A percentile compares a stretch with the other conserved stretches of the same genome.
These are phyloP conservation scores for Trichoderma semiorbis DNA, from an alignment of 2,329 filamentous ascomycete species.

Conservation along the genomic window DNA sequence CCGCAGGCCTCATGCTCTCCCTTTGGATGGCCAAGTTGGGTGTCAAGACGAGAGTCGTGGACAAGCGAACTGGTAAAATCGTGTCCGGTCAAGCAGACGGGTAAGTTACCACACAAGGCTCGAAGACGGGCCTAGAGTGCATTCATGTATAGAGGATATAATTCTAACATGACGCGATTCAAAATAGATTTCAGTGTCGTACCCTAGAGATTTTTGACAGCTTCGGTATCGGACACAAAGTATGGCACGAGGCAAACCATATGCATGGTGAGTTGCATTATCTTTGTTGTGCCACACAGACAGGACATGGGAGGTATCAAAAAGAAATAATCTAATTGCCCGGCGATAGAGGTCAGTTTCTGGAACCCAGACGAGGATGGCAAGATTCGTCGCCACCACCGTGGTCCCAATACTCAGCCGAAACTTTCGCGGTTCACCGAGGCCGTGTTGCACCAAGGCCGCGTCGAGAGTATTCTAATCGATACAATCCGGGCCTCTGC, in stretches of 20 bases:
- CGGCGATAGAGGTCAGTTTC: slow-evolving; percentile 27
- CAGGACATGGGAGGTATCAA: not conserved
- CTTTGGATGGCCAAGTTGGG: slow-evolving; percentile 42
- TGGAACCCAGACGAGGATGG: slow-evolving; percentile 61
- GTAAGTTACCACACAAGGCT: slow-evolving; percentile 17
- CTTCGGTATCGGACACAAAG: slow-evolving; percentile 62
- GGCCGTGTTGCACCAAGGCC: slow-evolving; percentile 66
- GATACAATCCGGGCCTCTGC: slow-evolving; percentile 56
- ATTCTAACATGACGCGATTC: not conserved
- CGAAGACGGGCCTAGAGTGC: not conserved
- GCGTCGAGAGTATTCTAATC: slow-evolving; percentile 64
- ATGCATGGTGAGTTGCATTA: slow-evolving; percentile 51
- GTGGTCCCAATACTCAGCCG: slow-evolving; percentile 59
- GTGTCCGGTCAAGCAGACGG: slow-evolving; percentile 42
- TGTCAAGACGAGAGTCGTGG: slow-evolving; percentile 40
- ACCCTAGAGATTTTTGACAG: slow-evolving; percentile 72
- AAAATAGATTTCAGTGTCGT: slow-evolving; percentile 51
- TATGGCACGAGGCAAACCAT: slow-evolving; percentile 64
- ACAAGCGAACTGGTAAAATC: slow-evolving; percentile 41
- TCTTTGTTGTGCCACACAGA: slow-evolving; percentile 17
- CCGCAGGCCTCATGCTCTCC: slow-evolving; percentile 41
- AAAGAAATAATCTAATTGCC: not conserved
- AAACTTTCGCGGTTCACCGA: slow-evolving; percentile 62
- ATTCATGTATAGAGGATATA: not conserved
- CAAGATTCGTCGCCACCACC: slow-evolving; percentile 52